Conservation (phyloP, 2,329 filamentous ascomycete species). For the Aschersonia sp. region DNA sequence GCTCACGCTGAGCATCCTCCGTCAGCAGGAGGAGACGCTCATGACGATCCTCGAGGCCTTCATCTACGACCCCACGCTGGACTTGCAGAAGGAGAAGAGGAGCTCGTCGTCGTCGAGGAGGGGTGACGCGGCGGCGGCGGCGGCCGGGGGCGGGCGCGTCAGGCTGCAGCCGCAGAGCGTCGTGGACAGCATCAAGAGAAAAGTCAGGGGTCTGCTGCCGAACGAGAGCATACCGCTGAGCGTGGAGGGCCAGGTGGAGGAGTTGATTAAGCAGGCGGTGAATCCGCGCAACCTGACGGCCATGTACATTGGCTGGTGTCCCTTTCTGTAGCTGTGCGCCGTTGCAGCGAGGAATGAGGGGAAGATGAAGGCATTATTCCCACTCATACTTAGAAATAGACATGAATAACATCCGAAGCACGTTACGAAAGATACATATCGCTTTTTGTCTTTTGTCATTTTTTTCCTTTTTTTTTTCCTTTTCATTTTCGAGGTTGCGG, state of each 20-base stretch:
- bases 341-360: too few relatives aligned
- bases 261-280: conserved; percentile 76
- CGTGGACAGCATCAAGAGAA: conserved; percentile 74
- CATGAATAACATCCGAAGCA: too few relatives aligned
- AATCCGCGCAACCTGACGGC: conserved; percentile 64
- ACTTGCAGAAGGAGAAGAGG: conserved; percentile 61
- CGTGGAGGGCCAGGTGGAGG: conserved; percentile 94
- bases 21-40: conserved; percentile 87
- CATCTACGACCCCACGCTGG: conserved; percentile 89
- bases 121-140: conserved; percentile 16
- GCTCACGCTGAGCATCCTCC: conserved; percentile 67
- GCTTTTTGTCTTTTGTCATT: too few relatives aligned
- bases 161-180: conserved; percentile 54
- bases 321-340: conserved; percentile 30
- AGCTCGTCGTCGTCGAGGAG: conserved; percentile 10
- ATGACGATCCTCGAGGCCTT: conserved; percentile 98
- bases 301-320: conserved; percentile 95
- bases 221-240: conserved; percentile 86
- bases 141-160: conserved; percentile 12
- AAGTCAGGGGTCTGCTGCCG: conserved; percentile 69
- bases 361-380: too few relatives aligned
- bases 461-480: too few relatives aligned
- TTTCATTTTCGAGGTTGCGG: too few relatives aligned
- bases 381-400: too few relatives aligned
- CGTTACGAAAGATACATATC: too few relatives aligned